These are phyloP conservation scores for Kuraishia ogatae DNA, from an alignment of 805 yeast genomes.

Conservation along the genomic window DNA sequence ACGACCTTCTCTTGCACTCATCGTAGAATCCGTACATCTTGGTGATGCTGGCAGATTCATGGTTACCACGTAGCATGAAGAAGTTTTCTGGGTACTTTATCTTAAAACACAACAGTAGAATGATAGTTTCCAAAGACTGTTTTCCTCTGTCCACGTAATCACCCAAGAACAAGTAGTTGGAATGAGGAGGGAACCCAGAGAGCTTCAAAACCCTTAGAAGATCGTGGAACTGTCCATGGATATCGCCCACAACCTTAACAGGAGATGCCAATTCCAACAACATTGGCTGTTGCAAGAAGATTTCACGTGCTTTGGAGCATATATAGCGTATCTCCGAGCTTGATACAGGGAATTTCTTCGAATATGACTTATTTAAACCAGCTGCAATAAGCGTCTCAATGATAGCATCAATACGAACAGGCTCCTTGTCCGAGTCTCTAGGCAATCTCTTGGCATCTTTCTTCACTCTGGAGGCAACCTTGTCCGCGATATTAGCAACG, in stretches of 20 bases:
- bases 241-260: constrained; percentile 77
- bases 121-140: constrained; percentile 46
- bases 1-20: constrained; percentile 47
- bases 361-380: constrained; percentile 33
- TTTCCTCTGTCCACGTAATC: constrained; percentile 55
- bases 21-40: constrained; percentile 54
- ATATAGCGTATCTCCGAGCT: constrained; percentile 47
- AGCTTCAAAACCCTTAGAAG: constrained; percentile 43
- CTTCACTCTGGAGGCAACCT: constrained; percentile 3
- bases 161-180: constrained; percentile 48
- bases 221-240: constrained; percentile 61
- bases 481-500: not conserved
- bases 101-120: constrained; percentile 42
- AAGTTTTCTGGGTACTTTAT: constrained; percentile 54
- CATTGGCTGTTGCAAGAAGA: constrained; percentile 58
- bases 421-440: not conserved
- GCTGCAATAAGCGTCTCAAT: constrained; percentile 50
- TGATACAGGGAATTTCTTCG: constrained; percentile 42
- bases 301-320: constrained; percentile 48
- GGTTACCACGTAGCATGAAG: constrained; percentile 52
- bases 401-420: constrained; percentile 48
- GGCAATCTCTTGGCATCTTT: not conserved
- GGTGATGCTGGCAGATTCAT: constrained; percentile 50
- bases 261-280: constrained; percentile 63
- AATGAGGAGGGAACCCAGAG: constrained; percentile 53